Evolutionary conservation across 2,329 filamentous ascomycete species (phyloP), one percentile per base, ranked within the genome.

Genomic region (Lachnellula cervina): DNA sequence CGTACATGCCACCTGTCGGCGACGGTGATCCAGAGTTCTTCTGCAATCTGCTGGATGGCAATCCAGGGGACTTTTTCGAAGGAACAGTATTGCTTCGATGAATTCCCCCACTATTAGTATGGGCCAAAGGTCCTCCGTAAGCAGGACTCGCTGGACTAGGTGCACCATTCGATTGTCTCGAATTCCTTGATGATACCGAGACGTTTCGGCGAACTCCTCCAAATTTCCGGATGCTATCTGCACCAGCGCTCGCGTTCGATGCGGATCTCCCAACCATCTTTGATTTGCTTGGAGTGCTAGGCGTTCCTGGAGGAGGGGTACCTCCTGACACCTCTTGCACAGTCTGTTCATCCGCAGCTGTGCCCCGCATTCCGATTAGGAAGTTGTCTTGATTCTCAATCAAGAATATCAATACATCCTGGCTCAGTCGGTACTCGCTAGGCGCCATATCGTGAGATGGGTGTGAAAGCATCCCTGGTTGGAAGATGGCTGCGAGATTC

Each of bases 321-420:
- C 87, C 87, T 55, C 88, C 89, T 61, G 84, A 78, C 44, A 87
- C 80, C 64, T 82, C 80, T 64, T 81, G 76, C 63, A 81, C 80
- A 1, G 82, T 86, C 68, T 81, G 52, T 69, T 95, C 90, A 69
- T 97, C 92, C n/a, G 92, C 89, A n/a, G 85, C 92, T n/a, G 92
- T 97, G 45, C 94, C 94, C 69, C 91, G 90, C 94, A 99, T 99
- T 54, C 94, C 94, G 62, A 99, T 95, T 62, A 99, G 77, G 77
- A 99, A 99, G 72, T 96, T 90, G 68, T 99, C 94, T 71, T 99
- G 94, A 67, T 99, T 96, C 69, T 97, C 92, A 63, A 99, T 99
- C 64, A 99, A 76, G 72, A 99, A 99, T 50, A 99, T 96, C 61
- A 99, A 81, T 19, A 99, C 93, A 66, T 94, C 93, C 77, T 99